phyloP scores from a whole-genome alignment of 306 rosid species.

The Pyrus communis region DNA sequence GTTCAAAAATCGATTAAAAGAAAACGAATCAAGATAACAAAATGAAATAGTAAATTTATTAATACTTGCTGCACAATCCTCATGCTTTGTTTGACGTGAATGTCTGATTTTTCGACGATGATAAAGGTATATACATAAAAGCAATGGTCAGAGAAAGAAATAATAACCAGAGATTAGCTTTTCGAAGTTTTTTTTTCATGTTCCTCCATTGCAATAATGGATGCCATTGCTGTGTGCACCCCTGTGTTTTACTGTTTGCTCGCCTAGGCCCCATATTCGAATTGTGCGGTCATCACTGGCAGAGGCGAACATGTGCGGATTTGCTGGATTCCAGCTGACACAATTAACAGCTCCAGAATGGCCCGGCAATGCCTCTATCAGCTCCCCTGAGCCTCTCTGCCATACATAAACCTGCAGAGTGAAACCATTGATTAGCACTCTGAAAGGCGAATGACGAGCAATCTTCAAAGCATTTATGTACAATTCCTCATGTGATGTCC shows the following conservation, averaged over 20 bases:
- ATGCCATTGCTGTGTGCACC: conserved; percentile 62
- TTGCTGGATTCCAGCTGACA: conserved; percentile 94
- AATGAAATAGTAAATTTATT: conserved; percentile 43
- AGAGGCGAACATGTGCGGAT: conserved; percentile 95
- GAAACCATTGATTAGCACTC: conserved; percentile 13
- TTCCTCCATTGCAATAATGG: conserved; percentile 81
- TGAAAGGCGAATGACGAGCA: not conserved
- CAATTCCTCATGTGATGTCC: not conserved
- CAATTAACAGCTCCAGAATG: conserved; percentile 95
- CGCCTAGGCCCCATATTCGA: conserved; percentile 87
- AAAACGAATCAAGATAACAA: not conserved
- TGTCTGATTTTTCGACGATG: conserved; percentile 44
- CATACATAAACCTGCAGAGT: conserved; percentile 75
- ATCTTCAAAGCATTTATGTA: not conserved
- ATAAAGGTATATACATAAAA: conserved; percentile 71
- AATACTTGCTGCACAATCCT: conserved; percentile 46
- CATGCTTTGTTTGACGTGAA: conserved; percentile 62
- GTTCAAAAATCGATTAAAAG: not conserved
- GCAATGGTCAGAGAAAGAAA: conserved; percentile 51
- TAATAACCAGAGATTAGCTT: conserved; percentile 26
- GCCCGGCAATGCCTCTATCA: conserved; percentile 66
- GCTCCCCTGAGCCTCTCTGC: conserved; percentile 75
- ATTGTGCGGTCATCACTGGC: conserved; percentile 94
- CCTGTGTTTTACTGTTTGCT: conserved; percentile 45
- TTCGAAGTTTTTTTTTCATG: conserved; percentile 28